phyloP scores from a whole-genome alignment of 2,329 filamentous ascomycete genomes.

The Scedosporium minutisporum region DNA sequence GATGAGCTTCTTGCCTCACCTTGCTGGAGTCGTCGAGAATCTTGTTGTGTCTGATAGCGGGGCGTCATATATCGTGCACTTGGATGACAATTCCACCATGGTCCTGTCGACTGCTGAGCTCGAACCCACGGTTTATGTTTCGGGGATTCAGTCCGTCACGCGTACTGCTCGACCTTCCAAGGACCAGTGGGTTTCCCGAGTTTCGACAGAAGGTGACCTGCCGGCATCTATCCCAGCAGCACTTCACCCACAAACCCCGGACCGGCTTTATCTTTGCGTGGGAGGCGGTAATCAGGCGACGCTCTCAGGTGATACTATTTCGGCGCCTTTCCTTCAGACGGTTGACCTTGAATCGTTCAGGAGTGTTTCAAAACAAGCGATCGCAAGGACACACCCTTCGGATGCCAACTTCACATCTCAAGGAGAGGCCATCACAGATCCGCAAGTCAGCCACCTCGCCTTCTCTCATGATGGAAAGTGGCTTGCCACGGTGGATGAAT shows the following conservation, averaged over 20 bases:
- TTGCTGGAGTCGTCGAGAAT: slow-evolving; percentile 75
- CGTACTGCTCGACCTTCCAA: slow-evolving; percentile 40
- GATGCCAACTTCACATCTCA: slow-evolving; percentile 67
- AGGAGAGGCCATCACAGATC: slow-evolving; percentile 63
- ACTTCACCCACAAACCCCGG: slow-evolving; percentile 52
- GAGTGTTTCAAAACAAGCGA: slow-evolving; percentile 75
- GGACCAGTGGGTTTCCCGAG: slow-evolving; percentile 42
- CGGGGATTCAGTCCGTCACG: slow-evolving; percentile 63
- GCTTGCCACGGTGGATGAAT: slow-evolving; percentile 88
- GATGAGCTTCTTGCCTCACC: slow-evolving; percentile 78
- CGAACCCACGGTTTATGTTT: slow-evolving; percentile 72
- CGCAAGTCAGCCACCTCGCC: slow-evolving; percentile 64
- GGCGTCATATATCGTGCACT: slow-evolving; percentile 70
- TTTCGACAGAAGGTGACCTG: slow-evolving; percentile 27
- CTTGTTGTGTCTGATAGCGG: slow-evolving; percentile 73
- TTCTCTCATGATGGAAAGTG: slow-evolving; percentile 76
- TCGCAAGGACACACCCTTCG: slow-evolving; percentile 81
- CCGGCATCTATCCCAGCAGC: slow-evolving; percentile 46
- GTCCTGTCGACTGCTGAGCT: slow-evolving; percentile 84
- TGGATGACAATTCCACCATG: slow-evolving; percentile 89
- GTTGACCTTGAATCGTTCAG: slow-evolving; percentile 74
- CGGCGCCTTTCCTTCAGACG: slow-evolving; percentile 61
- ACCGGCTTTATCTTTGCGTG: slow-evolving; percentile 59
- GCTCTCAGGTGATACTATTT: slow-evolving; percentile 38
- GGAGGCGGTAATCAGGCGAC: slow-evolving; percentile 50